Evolutionary conservation across 768 basidiomycete species (phyloP), one percentile per base, ranked within the genome.

Genomic region (Gymnopilus junonius): DNA sequence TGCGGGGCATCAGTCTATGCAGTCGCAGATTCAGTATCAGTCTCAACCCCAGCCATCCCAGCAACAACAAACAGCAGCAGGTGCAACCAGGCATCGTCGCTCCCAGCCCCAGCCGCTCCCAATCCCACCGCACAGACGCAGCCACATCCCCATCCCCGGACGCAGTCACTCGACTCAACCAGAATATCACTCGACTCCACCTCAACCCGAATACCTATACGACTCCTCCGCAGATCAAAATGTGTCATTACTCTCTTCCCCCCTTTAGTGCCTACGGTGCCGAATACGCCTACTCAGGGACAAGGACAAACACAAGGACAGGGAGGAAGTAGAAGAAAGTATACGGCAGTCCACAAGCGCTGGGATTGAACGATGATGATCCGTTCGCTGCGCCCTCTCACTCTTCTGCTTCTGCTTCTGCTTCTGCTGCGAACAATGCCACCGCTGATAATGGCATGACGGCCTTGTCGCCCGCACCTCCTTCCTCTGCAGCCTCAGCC

Each of bases 331-430:
- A 34, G 4, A 48, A 54, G 58, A 76, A 71, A 59, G 59, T 65
- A 20, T 77, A 76, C 50, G 77, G 71, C 8, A 77, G 76, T 58
- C 79, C 76, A 17, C 73, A 71, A 45, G 76, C 76, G 0, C 65
- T 77, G 6, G 78, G 76, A 0, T 73, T 83, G 62, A 83, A 84
- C 45, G 82, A 82, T 23, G 91, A 93, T 63, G 92, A 93, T 82
- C 92, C 92, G 4, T 93, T 93, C 61, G 91, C 86, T 1, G 80
- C 85, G 0, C 76, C 77, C 48, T 72, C 70, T 4, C 69, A 62
- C 23, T 70, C 68, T 64, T 70, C 75, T 25, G 60, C 48, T 29
- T 59, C 29, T 4, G n/a, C 34, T 0, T 6, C 59, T 23, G 53
- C 17, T 25, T 11, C 32, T 48, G 0, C 54, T 55, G 43, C 59